Base-by-base conservation (phyloP, 257 asterid genomes). In the Fraxinus quadrangulata region DNA sequence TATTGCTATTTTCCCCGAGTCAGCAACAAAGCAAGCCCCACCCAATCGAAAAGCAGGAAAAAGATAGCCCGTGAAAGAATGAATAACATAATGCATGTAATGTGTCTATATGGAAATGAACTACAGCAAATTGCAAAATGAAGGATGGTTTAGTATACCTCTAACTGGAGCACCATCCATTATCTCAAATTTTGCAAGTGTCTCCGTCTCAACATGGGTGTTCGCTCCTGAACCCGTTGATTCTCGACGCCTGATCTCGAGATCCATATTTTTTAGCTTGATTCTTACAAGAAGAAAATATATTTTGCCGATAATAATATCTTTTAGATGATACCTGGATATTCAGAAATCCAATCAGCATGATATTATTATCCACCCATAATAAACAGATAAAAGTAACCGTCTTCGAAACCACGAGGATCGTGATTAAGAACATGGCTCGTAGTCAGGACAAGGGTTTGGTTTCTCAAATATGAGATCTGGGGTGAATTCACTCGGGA, bases 111-210 rank as follows among this genome's bases (percentile, higher is more conserved):
- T 42, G 70, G 34, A 19, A 26, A 14, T 67, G 51, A 40, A 77
- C 28, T 7, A 30, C 75, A 36, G 78, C 36, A 23, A 28, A 30
- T 6, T 14, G 28, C 21, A 47, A 66, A 61, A 28, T 54, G 54
- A 17, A 68, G 40, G 66, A 24, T 28, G 33, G 31, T 73, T 63
- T n/a, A 34, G 14, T 63, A 39, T 90, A 93, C 99, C 98, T 90
- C 99, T 88, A 33, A 93, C 99, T 45, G 99, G 99, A 87, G 99
- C 98, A 82, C 99, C 99, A 82, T 96, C 99, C 99, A 93, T 96
- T 66, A 96, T 88, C 87, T 96, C 99, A 83, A 89, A 96, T 88
- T 96, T 96, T 67, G 99, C 99, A 45, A 96, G 97, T 23, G 99
- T 96, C 88, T 96, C 98, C 12, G 98, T 96, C 88, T 96, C 99